These are phyloP conservation scores for Pachyrhizus erosus DNA, from an alignment of 306 rosid genomes.

Conservation along the genomic window DNA sequence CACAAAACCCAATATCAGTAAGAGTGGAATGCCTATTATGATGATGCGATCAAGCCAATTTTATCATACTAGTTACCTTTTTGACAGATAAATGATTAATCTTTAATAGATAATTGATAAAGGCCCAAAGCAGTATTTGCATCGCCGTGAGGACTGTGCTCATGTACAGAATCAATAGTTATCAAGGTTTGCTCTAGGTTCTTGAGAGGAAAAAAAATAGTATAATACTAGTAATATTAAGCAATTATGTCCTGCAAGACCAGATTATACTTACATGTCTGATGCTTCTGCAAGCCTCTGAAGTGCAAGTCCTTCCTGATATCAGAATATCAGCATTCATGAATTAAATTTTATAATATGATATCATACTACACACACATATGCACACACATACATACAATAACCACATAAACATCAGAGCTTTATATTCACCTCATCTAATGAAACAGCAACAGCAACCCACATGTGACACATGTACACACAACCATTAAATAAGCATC, in stretches of 20 bases:
- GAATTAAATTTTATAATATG: background rate
- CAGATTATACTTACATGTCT: constrained; percentile 56
- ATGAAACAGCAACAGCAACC: background rate
- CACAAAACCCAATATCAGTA: background rate
- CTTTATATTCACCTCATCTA: background rate
- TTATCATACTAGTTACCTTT: background rate
- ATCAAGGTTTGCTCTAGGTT: background rate
- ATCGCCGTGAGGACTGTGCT: background rate
- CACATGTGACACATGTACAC: background rate
- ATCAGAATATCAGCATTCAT: constrained; percentile 26
- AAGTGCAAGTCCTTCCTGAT: constrained; percentile 55
- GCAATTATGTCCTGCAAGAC: constrained; percentile 16
- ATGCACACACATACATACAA: background rate
- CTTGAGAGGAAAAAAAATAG: background rate
- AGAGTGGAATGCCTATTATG: background rate
- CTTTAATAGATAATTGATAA: background rate
- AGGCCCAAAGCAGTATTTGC: constrained; percentile 3
- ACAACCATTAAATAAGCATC: background rate
- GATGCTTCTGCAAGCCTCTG: constrained; percentile 48
- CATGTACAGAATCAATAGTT: background rate
- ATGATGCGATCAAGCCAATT: background rate
- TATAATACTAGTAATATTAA: background rate
- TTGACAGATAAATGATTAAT: background rate
- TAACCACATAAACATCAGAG: background rate
- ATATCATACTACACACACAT: background rate